Conservation (phyloP, 78 protist genomes). For the Capsaspora owczarzaki region DNA sequence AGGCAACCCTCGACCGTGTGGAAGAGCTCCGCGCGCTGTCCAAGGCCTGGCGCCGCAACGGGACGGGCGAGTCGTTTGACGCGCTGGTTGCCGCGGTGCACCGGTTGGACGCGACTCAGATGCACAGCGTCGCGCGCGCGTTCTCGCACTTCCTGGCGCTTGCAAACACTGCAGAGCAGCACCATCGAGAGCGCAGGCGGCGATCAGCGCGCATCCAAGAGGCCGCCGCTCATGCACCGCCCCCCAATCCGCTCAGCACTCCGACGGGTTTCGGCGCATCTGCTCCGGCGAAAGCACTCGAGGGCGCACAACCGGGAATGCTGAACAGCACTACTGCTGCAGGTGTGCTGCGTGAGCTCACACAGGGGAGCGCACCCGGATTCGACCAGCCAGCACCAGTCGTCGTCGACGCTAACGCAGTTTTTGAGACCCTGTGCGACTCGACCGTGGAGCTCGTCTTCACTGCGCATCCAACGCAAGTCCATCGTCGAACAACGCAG, state of each 20-base stretch:
- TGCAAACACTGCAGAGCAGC: constrained; percentile 44
- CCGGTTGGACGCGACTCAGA: neutral
- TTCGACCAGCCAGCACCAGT: neutral
- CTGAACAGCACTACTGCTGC: neutral
- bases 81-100: neutral
- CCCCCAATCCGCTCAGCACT: no score
- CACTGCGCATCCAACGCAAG: constrained; percentile 79
- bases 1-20: neutral
- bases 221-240: no score
- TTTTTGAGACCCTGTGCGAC: constrained; percentile 20
- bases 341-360: no score
- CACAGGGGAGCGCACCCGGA: neutral
- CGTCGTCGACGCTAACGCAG: neutral
- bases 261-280: neutral
- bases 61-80: neutral
- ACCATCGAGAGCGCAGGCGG: constrained; percentile 33
- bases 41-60: neutral
- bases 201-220: neutral
- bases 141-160: constrained; percentile 28
- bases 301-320: neutral
- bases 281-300: neutral
- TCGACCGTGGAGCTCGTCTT: constrained; percentile 63
- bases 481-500: constrained; percentile 50
- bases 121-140: constrained; percentile 37
- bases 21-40: neutral